phyloP scores from a whole-genome alignment of 2,329 filamentous ascomycete genomes.

The Ceratocystis papillata region DNA sequence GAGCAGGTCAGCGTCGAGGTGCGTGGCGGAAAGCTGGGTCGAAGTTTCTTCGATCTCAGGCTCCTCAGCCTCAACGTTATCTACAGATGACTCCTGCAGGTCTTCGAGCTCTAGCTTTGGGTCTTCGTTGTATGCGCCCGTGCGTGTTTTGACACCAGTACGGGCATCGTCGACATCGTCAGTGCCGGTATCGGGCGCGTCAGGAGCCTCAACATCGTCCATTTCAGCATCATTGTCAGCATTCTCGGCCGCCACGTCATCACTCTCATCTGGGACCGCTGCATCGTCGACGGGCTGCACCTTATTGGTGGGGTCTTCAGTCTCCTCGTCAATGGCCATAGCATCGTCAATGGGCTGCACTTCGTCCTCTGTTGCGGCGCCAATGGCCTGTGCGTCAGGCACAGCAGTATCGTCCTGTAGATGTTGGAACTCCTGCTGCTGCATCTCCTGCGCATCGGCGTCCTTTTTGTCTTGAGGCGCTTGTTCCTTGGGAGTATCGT shows the following conservation, averaged over 20 bases:
- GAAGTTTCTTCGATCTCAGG: conserved; percentile 45
- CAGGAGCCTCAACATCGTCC: conserved; percentile 11
- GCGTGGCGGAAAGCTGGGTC: conserved; percentile 60
- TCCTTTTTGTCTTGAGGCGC: conserved; percentile 39
- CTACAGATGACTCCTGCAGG: conserved; percentile 31
- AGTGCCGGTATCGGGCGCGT: neutral
- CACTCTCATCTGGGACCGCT: conserved; percentile 39
- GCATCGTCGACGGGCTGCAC: conserved; percentile 44
- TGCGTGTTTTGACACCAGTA: conserved; percentile 49
- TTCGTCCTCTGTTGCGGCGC: conserved; percentile 78
- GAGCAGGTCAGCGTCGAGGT: conserved; percentile 47
- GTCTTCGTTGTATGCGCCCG: conserved; percentile 48
- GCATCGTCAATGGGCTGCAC: conserved; percentile 75
- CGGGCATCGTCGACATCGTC: conserved; percentile 37
- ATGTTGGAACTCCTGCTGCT: conserved; percentile 83
- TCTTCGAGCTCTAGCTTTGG: conserved; percentile 30
- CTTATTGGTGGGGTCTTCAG: conserved; percentile 40
- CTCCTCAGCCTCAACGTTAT: conserved; percentile 35
- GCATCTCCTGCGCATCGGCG: conserved; percentile 46
- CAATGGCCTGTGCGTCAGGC: conserved; percentile 84
- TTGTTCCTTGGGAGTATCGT: conserved; percentile 38
- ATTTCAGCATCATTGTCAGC: conserved; percentile 34
- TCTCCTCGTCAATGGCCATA: conserved; percentile 70
- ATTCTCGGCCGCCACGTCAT: conserved; percentile 29
- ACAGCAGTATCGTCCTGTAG: conserved; percentile 70